Evolutionary conservation across 164 flowering plant genomes (phyloP).

Genomic region (Vitis rupestris): DNA sequence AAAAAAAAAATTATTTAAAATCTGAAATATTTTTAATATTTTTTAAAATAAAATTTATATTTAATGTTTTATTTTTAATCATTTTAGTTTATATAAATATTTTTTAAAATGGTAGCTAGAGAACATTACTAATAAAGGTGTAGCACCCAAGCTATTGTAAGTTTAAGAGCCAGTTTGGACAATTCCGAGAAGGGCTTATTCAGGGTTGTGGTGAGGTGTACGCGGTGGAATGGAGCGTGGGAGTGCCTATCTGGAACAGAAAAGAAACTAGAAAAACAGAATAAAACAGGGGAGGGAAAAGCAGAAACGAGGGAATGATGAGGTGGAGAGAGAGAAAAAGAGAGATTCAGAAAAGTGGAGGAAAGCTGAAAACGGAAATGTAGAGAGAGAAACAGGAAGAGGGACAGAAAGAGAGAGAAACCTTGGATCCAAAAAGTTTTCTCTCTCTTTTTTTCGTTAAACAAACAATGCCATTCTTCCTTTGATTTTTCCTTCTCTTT

Average conservation of each 20-base stretch:
- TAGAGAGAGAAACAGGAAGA: slow-evolving; percentile 1
- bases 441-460: slow-evolving; percentile 17
- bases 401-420: slow-evolving; percentile 2
- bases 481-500: neutral
- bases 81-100: no score
- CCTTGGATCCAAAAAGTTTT: slow-evolving; percentile 30
- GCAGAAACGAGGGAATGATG: slow-evolving; percentile 15
- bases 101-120: no score
- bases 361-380: slow-evolving; percentile 11
- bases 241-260: neutral
- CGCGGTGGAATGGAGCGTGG: neutral
- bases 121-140: no score
- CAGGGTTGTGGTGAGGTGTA: no score
- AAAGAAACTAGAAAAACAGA: slow-evolving; percentile 1
- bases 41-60: no score
- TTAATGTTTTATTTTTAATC: no score
- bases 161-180: no score
- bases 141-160: no score
- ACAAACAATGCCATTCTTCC: slow-evolving; percentile 16
- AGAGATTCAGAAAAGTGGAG: neutral
- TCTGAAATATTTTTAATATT: no score
- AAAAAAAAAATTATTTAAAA: no score
- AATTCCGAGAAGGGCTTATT: no score
- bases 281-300: neutral
- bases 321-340: neutral